Conservation (phyloP, 148 eudicot species). For the Selenicereus undatus region DNA sequence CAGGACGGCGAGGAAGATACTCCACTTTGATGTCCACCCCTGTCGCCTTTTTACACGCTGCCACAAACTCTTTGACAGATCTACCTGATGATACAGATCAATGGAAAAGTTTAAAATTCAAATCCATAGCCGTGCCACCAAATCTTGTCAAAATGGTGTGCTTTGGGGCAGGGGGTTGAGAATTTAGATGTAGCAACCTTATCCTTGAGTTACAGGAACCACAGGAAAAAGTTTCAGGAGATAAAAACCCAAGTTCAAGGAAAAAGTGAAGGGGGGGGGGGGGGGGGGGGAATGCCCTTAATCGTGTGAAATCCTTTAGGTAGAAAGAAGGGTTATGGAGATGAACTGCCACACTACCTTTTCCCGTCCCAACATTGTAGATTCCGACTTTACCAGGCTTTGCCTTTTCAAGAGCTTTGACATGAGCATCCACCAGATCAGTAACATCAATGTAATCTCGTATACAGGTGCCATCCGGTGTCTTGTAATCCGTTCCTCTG, state of each 20-base stretch:
- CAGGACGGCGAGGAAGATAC: slow-evolving; percentile 63
- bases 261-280: too few species aligned
- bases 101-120: not conserved
- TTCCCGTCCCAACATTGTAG: slow-evolving; percentile 96
- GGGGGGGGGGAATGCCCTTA: not conserved
- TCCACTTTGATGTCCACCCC: slow-evolving; percentile 66
- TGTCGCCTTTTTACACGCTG: slow-evolving; percentile 82
- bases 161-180: not conserved
- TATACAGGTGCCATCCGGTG: slow-evolving; percentile 79
- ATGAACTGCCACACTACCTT: slow-evolving; percentile 38
- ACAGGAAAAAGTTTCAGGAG: too few species aligned
- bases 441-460: slow-evolving; percentile 95
- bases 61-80: slow-evolving; percentile 75
- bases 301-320: not conserved
- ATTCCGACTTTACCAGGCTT: slow-evolving; percentile 74
- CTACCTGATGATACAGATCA: slow-evolving; percentile 41
- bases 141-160: too few species aligned
- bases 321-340: not conserved
- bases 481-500: slow-evolving; percentile 84
- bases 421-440: slow-evolving; percentile 95
- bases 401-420: slow-evolving; percentile 89
- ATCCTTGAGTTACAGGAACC: not conserved
- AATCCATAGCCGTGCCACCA: not conserved
- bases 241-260: too few species aligned
- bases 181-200: not conserved